Conservation (phyloP, 192 early-diverging fungal genomes). For the Thoreauomyces humboldtii region DNA sequence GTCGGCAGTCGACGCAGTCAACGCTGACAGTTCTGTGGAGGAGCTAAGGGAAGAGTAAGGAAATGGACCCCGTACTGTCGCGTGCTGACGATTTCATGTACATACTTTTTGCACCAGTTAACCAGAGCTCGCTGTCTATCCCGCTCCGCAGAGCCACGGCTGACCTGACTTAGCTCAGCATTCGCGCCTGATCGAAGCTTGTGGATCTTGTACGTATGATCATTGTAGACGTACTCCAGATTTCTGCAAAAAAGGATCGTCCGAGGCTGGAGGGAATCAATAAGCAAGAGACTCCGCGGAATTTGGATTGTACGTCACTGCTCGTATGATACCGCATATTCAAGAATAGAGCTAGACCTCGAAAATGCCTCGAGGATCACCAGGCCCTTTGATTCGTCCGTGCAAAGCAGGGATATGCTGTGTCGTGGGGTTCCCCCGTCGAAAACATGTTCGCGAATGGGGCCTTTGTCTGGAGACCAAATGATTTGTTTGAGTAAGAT, state of each 20-base stretch:
- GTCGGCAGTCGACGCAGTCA: no score
- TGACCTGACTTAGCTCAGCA: constrained; percentile 5
- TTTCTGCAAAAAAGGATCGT: constrained; percentile 13
- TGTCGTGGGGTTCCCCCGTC: neutral
- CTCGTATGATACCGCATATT: neutral
- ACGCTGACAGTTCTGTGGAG: no score
- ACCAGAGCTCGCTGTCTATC: neutral
- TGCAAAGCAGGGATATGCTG: neutral
- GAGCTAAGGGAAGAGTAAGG: no score
- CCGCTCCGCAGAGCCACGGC: neutral
- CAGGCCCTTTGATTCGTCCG: constrained; percentile 1
- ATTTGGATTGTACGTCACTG: neutral
- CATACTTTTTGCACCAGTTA: neutral
- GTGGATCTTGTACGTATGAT: neutral
- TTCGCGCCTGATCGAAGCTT: constrained; percentile 15
- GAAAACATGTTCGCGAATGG: neutral
- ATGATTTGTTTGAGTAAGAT: no score
- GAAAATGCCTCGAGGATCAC: neutral
- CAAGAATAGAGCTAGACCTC: neutral
- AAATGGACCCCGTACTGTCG: no score
- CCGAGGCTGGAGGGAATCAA: neutral
- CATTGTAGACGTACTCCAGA: constrained; percentile 22
- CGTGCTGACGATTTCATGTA: no score
- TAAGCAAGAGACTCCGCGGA: neutral
- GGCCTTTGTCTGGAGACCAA: no score